These are phyloP conservation scores for Aspergillus fumigatus DNA, from an alignment of 2,329 filamentous ascomycete species.

Conservation along the genomic window DNA sequence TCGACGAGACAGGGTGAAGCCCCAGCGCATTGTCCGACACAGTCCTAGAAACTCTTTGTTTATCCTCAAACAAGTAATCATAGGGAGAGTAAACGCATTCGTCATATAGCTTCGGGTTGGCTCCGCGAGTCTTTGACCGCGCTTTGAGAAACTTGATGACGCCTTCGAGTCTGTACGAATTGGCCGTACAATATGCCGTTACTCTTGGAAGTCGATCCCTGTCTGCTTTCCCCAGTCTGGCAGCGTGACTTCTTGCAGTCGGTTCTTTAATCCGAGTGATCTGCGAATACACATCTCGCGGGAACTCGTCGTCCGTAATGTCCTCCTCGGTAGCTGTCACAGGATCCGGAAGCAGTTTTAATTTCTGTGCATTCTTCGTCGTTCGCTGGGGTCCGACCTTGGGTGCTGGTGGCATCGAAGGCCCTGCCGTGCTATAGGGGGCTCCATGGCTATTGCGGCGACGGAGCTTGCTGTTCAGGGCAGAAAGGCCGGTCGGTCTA, in stretches of 20 bases:
- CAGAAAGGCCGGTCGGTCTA: conserved; percentile 63
- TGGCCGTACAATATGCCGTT: conserved; percentile 94
- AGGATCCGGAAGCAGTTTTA: conserved; percentile 92
- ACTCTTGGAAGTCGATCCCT: conserved; percentile 81
- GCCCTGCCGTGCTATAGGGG: conserved; percentile 41
- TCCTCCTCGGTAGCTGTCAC: conserved; percentile 78
- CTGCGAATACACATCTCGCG: conserved; percentile 93
- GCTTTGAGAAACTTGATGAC: conserved; percentile 90
- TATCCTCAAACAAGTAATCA: conserved; percentile 61
- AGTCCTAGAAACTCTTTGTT: conserved; percentile 27
- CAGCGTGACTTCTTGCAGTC: conserved; percentile 85
- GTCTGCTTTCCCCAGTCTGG: conserved; percentile 87
- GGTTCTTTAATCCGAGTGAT: conserved; percentile 98
- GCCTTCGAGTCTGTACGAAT: conserved; percentile 83
- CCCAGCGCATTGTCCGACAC: conserved; percentile 34
- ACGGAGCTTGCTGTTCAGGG: conserved; percentile 81
- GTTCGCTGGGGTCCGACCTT: conserved; percentile 95
- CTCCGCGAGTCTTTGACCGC: conserved; percentile 67
- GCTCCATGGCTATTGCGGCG: conserved; percentile 78
- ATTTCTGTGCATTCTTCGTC: conserved; percentile 91
- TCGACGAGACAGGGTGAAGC: conserved; percentile 16
- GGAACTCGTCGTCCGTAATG: conserved; percentile 78
- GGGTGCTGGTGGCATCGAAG: conserved; percentile 40
- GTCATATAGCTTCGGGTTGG: conserved; percentile 88
- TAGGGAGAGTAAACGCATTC: conserved; percentile 98